Evolutionary conservation across 1,284 basidiomycete genomes (phyloP).

Genomic region (Ustilago curta): DNA sequence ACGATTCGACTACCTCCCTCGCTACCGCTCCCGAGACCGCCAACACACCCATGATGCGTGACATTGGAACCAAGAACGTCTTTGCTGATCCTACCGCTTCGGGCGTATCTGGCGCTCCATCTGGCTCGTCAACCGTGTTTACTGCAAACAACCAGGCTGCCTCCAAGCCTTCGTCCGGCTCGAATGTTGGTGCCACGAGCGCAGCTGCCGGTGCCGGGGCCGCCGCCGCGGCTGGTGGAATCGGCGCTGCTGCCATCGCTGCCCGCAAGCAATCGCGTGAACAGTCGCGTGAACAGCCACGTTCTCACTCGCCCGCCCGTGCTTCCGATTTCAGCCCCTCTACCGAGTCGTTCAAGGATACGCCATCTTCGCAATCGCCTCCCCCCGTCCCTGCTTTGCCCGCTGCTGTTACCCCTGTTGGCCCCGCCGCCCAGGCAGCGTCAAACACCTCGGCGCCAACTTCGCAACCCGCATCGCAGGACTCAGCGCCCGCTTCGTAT

Average conservation of each 20-base stretch:
- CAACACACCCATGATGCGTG: conserved; percentile 55
- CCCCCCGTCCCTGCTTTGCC: conserved; percentile 45
- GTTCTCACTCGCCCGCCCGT: conserved; percentile 27
- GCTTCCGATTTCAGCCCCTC: conserved; percentile 29
- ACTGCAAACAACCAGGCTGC: conserved; percentile 24
- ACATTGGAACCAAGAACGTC: conserved; percentile 47
- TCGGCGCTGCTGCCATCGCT: conserved; percentile 45
- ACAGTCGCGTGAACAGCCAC: conserved; percentile 37
- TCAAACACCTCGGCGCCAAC: not conserved
- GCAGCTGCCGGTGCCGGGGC: conserved; percentile 20
- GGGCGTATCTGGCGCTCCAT: conserved; percentile 28
- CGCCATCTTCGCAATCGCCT: conserved; percentile 29
- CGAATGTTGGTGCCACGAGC: conserved; percentile 10
- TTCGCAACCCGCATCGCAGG: conserved; percentile 8
- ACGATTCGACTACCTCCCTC: conserved; percentile 49
- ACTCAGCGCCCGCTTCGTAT: conserved; percentile 13
- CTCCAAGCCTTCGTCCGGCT: conserved; percentile 11
- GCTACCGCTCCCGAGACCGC: conserved; percentile 45
- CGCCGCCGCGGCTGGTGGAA: conserved; percentile 36
- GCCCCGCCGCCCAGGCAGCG: not conserved
- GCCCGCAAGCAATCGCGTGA: conserved; percentile 48
- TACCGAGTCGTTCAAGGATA: conserved; percentile 36
- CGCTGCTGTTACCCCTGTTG: conserved; percentile 9
- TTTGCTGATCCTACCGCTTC: conserved; percentile 46
- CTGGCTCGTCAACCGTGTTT: conserved; percentile 25